Evolutionary conservation across 116 monocot genomes (phyloP).

Genomic region (Phalaenopsis hybrid): DNA sequence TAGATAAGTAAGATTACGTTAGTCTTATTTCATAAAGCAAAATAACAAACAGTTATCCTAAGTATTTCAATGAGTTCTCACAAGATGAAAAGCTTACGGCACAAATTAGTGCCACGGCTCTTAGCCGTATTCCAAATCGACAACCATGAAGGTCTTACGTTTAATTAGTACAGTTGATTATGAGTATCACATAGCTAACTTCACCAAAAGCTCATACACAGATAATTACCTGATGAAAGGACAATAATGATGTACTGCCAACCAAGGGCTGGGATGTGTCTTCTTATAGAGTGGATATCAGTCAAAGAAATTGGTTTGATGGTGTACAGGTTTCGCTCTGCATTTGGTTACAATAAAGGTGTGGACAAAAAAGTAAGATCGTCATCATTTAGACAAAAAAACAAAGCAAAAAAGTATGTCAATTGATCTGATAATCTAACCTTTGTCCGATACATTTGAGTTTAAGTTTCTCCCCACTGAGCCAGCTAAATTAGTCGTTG

Average conservation of each 20-base stretch:
- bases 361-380: not conserved
- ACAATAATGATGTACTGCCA: slow-evolving; percentile 92
- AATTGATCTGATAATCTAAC: slow-evolving; percentile 14
- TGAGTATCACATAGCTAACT: too few relatives aligned
- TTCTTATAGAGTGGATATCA: slow-evolving; percentile 73
- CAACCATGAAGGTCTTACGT: not conserved
- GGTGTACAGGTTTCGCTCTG: slow-evolving; percentile 86
- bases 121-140: not conserved
- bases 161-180: too few relatives aligned
- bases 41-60: too few relatives aligned
- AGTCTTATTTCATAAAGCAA: too few relatives aligned
- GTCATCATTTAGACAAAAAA: not conserved
- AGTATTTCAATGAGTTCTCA: too few relatives aligned
- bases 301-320: slow-evolving; percentile 60
- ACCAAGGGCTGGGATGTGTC: slow-evolving; percentile 75
- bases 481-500: not conserved
- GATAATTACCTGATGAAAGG: slow-evolving; percentile 64
- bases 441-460: slow-evolving; percentile 39
- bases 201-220: not conserved
- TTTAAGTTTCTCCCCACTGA: slow-evolving; percentile 11
- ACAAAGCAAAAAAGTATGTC: not conserved
- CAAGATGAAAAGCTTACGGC: too few relatives aligned
- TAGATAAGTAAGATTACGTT: too few relatives aligned
- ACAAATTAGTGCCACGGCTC: too few relatives aligned
- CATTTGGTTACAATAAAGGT: not conserved